A percentile compares a stretch with the other conserved stretches of the same genome.
These are phyloP conservation scores for Acanthamoeba royreba DNA, from an alignment of 208 protist genomes.

Conservation along the genomic window DNA sequence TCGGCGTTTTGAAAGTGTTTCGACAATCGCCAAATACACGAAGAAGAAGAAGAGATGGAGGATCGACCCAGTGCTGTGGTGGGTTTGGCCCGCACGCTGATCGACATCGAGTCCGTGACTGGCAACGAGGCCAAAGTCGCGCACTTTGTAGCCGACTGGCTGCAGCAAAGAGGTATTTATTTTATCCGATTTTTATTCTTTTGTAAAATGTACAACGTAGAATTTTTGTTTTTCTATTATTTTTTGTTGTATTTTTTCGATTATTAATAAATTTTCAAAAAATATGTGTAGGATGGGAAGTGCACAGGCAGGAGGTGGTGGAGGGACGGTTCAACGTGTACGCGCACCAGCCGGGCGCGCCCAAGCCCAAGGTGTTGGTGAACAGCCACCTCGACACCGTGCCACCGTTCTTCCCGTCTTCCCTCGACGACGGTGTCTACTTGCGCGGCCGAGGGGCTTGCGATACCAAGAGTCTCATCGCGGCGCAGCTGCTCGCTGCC, in stretches of 20 bases:
- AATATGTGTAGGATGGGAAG: neutral
- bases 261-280: too few relatives aligned
- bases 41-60: neutral
- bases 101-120: neutral
- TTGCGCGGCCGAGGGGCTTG: neutral
- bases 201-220: too few relatives aligned
- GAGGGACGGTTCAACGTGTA: neutral
- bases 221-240: neutral
- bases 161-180: neutral
- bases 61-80: too few relatives aligned
- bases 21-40: neutral
- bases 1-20: neutral
- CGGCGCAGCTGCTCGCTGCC: neutral
- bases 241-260: too few relatives aligned
- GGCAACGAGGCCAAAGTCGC: neutral
- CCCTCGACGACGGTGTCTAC: neutral
- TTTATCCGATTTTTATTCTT: neutral
- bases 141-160: neutral
- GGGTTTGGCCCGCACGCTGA: neutral
- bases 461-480: neutral
- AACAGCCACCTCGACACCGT: neutral
- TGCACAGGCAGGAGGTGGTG: neutral
- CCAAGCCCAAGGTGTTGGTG: neutral
- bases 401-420: neutral
- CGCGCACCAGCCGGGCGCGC: neutral